These are phyloP conservation scores for Linum trigynum DNA, from an alignment of 345 rosid species.

Conservation along the genomic window DNA sequence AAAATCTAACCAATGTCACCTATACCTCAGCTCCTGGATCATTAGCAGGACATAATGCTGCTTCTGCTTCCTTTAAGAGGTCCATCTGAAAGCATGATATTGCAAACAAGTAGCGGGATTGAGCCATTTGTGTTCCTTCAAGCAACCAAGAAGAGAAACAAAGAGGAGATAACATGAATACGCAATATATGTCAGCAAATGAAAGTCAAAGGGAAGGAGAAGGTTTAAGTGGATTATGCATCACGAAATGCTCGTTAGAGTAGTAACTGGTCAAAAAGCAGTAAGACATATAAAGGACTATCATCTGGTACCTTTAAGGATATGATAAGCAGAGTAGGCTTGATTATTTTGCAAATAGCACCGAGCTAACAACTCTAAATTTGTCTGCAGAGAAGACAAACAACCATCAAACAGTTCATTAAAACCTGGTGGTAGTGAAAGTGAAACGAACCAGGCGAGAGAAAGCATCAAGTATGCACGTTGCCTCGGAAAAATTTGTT, in stretches of 20 bases:
- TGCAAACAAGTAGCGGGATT: slow-evolving; percentile 96
- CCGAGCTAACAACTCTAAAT: slow-evolving; percentile 75
- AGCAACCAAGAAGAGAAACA: slow-evolving; percentile 13
- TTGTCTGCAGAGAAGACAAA: slow-evolving; percentile 38
- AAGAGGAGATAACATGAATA: slow-evolving; percentile 12
- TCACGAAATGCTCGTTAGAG: not conserved
- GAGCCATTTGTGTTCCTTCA: slow-evolving; percentile 88
- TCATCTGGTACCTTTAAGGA: slow-evolving; percentile 54
- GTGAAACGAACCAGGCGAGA: not conserved
- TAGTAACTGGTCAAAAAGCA: slow-evolving; percentile 4
- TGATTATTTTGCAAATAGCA: slow-evolving; percentile 89
- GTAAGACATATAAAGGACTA: not conserved
- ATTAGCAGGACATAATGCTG: slow-evolving; percentile 70
- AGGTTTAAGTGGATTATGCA: not conserved
- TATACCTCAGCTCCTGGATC: slow-evolving; percentile 80
- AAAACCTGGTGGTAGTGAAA: not conserved
- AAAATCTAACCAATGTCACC: slow-evolving; percentile 3
- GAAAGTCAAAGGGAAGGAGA: not conserved
- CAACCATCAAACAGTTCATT: not conserved
- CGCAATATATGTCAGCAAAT: slow-evolving; percentile 8
- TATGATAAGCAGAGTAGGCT: slow-evolving; percentile 80
- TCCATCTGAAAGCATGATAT: slow-evolving; percentile 94
- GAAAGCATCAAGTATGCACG: not conserved
- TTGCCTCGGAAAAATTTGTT: not conserved
- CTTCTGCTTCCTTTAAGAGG: slow-evolving; percentile 89